Conservation (phyloP, 2,329 filamentous ascomycete species). For the Cladophialophora psammophila region DNA sequence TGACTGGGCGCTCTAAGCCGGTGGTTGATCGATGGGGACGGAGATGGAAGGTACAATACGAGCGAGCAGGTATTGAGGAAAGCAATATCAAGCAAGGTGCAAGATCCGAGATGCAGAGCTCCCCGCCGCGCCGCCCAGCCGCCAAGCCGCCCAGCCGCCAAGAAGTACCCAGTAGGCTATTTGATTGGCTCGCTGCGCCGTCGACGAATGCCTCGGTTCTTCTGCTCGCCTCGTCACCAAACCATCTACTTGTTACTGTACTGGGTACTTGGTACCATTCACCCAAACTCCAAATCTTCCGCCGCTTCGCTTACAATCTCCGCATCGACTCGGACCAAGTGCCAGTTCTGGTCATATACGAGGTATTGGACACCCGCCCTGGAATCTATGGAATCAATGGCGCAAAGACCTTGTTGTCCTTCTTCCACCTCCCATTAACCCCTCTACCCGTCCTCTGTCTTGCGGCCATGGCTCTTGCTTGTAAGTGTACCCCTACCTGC, state of each 20-base stretch:
- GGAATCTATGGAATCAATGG: neutral
- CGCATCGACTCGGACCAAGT: conserved; percentile 1
- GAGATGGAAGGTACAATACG: no score
- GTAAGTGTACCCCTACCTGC: conserved; percentile 7
- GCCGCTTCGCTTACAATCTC: neutral
- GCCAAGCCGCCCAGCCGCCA: no score
- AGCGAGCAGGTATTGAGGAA: no score
- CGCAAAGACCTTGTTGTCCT: neutral
- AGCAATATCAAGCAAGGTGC: no score
- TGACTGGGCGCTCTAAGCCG: no score
- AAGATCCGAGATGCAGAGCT: no score
- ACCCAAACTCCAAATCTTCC: conserved; percentile 9
- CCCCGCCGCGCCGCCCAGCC: no score
- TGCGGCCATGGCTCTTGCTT: conserved; percentile 9
- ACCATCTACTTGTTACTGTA: no score
- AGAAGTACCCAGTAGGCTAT: no score
- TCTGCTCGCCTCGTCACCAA: no score
- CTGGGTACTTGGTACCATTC: no score
- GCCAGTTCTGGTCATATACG: neutral
- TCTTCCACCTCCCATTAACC: neutral
- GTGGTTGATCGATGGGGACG: no score
- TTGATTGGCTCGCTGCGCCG: neutral
- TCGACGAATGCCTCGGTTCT: neutral
- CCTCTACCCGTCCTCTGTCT: neutral
- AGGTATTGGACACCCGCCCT: neutral